Evolutionary conservation across 2,329 filamentous ascomycete species (phyloP).

Genomic region (Trichoderma koningiopsis): DNA sequence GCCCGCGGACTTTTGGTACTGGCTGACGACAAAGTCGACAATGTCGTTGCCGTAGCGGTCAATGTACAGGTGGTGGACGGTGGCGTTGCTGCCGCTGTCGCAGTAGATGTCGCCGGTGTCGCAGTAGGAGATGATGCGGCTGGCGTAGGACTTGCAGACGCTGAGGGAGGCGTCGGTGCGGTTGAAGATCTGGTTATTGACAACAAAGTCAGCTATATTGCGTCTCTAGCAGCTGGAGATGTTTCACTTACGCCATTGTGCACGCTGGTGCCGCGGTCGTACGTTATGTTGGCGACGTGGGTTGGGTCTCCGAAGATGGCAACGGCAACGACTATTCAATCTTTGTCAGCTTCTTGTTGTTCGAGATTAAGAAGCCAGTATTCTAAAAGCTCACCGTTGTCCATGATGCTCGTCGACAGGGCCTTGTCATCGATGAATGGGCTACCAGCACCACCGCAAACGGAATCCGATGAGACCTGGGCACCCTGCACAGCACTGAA

Average conservation of each 20-base stretch:
- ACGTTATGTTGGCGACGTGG: constrained; percentile 41
- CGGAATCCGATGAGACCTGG: constrained; percentile 41
- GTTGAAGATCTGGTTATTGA: constrained; percentile 34
- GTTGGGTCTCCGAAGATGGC: constrained; percentile 47
- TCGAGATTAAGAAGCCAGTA: neutral
- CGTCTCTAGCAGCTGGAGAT: neutral
- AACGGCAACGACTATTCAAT: constrained; percentile 43
- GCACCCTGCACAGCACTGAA: constrained; percentile 38
- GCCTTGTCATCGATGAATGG: constrained; percentile 33
- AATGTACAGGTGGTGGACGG: constrained; percentile 43
- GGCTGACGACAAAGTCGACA: constrained; percentile 41
- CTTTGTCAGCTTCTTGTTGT: neutral
- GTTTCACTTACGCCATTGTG: constrained; percentile 41
- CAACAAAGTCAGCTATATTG: neutral
- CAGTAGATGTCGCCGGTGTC: constrained; percentile 48
- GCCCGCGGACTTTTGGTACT: constrained; percentile 33
- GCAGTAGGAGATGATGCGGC: constrained; percentile 45
- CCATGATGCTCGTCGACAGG: constrained; percentile 36
- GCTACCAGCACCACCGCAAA: constrained; percentile 42
- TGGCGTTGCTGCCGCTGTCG: constrained; percentile 36
- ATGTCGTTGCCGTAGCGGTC: constrained; percentile 40
- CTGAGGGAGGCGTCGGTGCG: constrained; percentile 37
- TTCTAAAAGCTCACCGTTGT: constrained; percentile 37
- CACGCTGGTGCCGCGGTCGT: constrained; percentile 42
- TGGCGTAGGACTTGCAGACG: constrained; percentile 41